phyloP scores from a whole-genome alignment of 495 filamentous ascomycete genomes.

The Aspergillus ostianus region DNA sequence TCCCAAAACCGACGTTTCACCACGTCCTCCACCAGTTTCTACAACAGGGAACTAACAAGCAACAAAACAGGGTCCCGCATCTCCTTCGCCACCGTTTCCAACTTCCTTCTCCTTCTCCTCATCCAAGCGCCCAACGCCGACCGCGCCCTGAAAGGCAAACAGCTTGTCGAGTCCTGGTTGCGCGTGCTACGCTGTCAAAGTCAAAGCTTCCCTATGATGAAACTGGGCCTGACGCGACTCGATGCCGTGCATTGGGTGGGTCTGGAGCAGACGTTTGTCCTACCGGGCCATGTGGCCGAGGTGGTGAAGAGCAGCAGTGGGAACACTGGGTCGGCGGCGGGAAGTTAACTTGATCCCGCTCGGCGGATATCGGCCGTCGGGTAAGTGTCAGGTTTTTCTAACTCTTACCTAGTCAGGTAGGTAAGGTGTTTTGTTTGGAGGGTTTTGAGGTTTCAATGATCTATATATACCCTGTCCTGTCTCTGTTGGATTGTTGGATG shows the following conservation, averaged over 20 bases:
- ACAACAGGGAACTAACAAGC: neutral
- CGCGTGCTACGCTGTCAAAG: constrained; percentile 32
- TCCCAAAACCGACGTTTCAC: no score
- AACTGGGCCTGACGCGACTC: constrained; percentile 31
- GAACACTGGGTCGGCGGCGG: neutral
- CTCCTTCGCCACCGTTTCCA: constrained; percentile 37
- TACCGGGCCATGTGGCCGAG: constrained; percentile 30
- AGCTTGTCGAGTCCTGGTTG: constrained; percentile 35
- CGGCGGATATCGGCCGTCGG: neutral
- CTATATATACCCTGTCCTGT: neutral
- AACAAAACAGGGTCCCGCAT: constrained; percentile 32
- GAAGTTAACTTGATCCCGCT: neutral
- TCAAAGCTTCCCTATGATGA: constrained; percentile 30
- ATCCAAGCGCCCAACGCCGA: constrained; percentile 35
- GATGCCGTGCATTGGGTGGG: constrained; percentile 33
- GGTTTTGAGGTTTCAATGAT: neutral
- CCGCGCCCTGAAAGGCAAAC: constrained; percentile 28
- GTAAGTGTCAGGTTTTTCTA: neutral
- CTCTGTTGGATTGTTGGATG: neutral
- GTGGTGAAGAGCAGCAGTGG: constrained; percentile 4
- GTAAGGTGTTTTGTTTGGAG: neutral
- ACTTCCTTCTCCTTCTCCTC: constrained; percentile 35
- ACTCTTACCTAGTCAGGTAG: neutral
- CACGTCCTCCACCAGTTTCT: neutral
- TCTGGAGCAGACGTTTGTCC: constrained; percentile 24